A percentile compares a stretch with the other conserved stretches of the same genome.
These are phyloP conservation scores for Scedosporium dehoogii DNA, from an alignment of 2,329 filamentous ascomycete genomes.

Conservation along the genomic window DNA sequence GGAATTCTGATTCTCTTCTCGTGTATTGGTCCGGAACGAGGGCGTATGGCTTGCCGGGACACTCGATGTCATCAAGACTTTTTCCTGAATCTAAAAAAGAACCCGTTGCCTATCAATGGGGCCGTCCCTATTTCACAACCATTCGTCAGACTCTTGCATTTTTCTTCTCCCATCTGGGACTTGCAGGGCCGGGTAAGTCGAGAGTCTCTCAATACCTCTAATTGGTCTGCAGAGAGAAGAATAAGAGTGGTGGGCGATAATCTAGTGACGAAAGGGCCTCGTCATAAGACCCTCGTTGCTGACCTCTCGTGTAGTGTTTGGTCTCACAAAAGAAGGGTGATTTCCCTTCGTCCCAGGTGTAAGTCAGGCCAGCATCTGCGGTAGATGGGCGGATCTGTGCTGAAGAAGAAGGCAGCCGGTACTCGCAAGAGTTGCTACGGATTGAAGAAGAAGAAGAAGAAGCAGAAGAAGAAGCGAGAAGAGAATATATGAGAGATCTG, in stretches of 20 bases:
- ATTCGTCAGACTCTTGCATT: not conserved
- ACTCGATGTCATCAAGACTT: not conserved
- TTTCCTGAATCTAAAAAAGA: not conserved
- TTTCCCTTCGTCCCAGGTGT: not conserved
- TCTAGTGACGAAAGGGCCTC: not conserved
- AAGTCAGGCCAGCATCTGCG: not conserved
- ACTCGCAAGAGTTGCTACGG: not conserved
- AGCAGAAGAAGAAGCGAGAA: not conserved
- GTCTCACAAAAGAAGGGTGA: not conserved
- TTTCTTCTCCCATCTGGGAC: not conserved
- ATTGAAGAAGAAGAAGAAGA: not conserved
- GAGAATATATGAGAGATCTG: not conserved
- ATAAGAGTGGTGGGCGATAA: not conserved
- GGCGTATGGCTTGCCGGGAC: not conserved
- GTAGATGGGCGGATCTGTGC: not conserved
- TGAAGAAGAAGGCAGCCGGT: not conserved
- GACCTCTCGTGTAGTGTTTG: not conserved
- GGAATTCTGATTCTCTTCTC: not conserved
- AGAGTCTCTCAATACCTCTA: not conserved
- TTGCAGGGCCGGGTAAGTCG: not conserved
- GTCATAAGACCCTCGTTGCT: not conserved
- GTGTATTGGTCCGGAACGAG: not conserved
- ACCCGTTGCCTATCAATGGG: not conserved
- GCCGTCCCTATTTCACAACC: not conserved
- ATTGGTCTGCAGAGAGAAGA: not conserved